A percentile compares a stretch with the other conserved stretches of the same genome.
phyloP scores from a whole-genome alignment of 768 basidiomycete species.

The Agaricus blazei region DNA sequence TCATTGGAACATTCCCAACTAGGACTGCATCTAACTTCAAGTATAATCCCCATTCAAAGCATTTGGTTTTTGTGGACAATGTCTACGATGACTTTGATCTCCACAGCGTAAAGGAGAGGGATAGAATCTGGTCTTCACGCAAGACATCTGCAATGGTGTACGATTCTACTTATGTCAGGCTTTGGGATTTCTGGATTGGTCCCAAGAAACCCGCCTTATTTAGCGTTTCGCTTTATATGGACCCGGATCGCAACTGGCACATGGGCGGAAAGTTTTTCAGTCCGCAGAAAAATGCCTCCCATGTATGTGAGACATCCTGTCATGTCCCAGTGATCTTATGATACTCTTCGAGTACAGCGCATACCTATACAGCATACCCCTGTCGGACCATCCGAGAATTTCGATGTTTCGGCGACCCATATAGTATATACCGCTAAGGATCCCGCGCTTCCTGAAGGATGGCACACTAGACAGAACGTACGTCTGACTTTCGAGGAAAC shows the following conservation, averaged over 20 bases:
- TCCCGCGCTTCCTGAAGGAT: conserved; percentile 66
- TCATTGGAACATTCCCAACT: conserved; percentile 66
- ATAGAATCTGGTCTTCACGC: conserved; percentile 65
- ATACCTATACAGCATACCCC: conserved; percentile 42
- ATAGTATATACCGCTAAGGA: conserved; percentile 88
- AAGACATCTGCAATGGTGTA: conserved; percentile 72
- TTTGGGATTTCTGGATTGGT: conserved; percentile 76
- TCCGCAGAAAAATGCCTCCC: conserved; percentile 59
- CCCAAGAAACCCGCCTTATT: conserved; percentile 75
- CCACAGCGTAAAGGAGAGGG: conserved; percentile 60
- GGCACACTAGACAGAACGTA: conserved; percentile 89
- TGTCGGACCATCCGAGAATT: conserved; percentile 84
- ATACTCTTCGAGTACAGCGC: no score
- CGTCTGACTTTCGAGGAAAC: background rate
- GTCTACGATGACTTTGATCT: conserved; percentile 77
- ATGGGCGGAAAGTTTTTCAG: conserved; percentile 51
- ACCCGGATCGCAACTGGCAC: conserved; percentile 45
- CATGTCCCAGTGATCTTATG: background rate
- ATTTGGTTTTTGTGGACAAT: conserved; percentile 80
- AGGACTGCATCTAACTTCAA: conserved; percentile 68
- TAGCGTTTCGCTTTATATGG: conserved; percentile 47
- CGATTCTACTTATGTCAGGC: conserved; percentile 63
- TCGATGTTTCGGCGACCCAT: conserved; percentile 62
- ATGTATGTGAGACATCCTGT: conserved; percentile 30
- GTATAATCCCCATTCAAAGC: conserved; percentile 45